Base-by-base conservation (phyloP, 352 stramenopile species). In the Phytophthora tubulina region DNA sequence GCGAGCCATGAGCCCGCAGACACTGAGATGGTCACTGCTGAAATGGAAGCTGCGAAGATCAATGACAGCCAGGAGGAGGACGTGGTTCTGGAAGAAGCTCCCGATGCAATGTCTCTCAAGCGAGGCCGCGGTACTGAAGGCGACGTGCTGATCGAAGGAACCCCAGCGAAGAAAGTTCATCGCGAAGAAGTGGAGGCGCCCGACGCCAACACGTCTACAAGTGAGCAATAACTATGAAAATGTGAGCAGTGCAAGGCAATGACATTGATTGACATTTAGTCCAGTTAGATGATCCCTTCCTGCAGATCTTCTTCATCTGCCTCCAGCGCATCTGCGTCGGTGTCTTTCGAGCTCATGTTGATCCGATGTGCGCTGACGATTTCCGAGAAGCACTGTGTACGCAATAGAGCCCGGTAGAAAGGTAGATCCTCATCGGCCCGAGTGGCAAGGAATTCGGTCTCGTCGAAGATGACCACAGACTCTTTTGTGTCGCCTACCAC, bases 391-490 rank as follows among this genome's bases (percentile, higher is more conserved):
- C 85, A 93, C 70, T 96, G 89, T 15, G 89, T 86, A 8, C 89
- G 85, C 54, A 96, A 72, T 2, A 96, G 72, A 38, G 82, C 76
- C 35, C 86, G 67, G 67, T 92, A 92, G 68, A 94, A 96, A 6
- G 70, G 65, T 56, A 76, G 63, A 46, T 94, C 89, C 52, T 89
- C 78, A 0, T 81, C 73, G 4, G 78, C 74, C 48, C 82, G 82
- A 33, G 83, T 86, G 15, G 86, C 78, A 32, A 94, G 77, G 57
- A 96, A 96, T 71, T 96, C 84, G 6, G 75, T 92, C 71, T 96
- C 89, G 51, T 96, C 89, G 51, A 96, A 96, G 55, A 96, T 96
- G 41, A 96, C 88, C 17, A 96, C 89, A 3, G 87, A 96, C 67
- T 96, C 89, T 44, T 90, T 93, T 45, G 87, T 93, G 69, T 96